Evolutionary conservation across 1,139 yeast species (phyloP), one percentile per base, ranked within the genome.

Genomic region (Debaryomyces robertsiae): DNA sequence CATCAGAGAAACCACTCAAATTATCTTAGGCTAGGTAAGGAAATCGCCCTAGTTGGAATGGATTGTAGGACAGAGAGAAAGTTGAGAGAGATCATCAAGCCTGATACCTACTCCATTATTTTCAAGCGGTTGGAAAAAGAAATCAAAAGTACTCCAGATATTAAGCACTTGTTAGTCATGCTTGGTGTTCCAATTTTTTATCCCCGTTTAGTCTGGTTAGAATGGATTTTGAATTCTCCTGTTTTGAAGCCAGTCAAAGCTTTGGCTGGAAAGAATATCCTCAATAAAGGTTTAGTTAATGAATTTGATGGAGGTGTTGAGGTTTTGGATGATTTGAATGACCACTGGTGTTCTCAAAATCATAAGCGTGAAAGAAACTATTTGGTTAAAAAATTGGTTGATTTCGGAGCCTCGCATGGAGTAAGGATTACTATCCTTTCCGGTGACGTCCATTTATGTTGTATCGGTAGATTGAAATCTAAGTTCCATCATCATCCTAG

Each of bases 101-200:
- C 66, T 1, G 65, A 65, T 4, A 75, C 93, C 1, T 91, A 91
- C 60, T 58, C 71, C 3, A 47, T 57, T 6, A 69, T 86, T n/a
- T 91, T 90, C 53, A 50, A 69, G 9, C 72, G 96, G 24, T 50
- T 90, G 29, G 57, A 65, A 18, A 41, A 60, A 5, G 96, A 90
- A 58, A 54, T 84, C 15, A 49, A 57, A 14, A 57, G 60, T 2
- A 58, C 76, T 4, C 69, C 79, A 13, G 78, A 77, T 7, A 71
- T 86, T 33, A 83, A 84, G 57, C 98, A 93, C 60, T 53, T 91
- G 32, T 67, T 87, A 50, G 81, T 93, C 5, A 75, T 91, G 81
- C 69, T 93, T 44, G 98, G 98, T 27, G 96, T 93, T 9, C 98
- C 98, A 2, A 86, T 91, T 42, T 86, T 94, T 34, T 93, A 93